Conservation (phyloP, 345 rosid species). For the Eucalyptus microcorys region DNA sequence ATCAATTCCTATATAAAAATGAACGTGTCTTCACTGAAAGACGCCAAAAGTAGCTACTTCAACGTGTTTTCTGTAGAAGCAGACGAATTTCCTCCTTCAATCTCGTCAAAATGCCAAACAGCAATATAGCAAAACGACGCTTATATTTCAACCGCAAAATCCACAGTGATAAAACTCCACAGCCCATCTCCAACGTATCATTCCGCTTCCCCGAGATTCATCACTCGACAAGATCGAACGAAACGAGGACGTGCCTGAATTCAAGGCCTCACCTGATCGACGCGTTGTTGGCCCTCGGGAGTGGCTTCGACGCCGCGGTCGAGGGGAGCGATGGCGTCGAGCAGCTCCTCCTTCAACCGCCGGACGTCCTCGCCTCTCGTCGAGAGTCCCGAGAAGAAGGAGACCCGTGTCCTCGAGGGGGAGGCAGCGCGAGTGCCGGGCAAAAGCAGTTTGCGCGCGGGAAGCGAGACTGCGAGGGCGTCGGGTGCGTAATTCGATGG, state of each 20-base stretch:
- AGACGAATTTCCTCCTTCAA: neutral
- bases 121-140: neutral
- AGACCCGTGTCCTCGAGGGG: neutral
- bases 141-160: neutral
- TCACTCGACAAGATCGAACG: neutral
- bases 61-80: neutral
- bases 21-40: neutral
- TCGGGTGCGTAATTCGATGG: neutral
- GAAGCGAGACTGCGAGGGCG: neutral
- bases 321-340: constrained; percentile 18
- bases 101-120: neutral
- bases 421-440: neutral
- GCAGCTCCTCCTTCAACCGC: constrained; percentile 20
- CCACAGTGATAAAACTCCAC: neutral
- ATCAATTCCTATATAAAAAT: neutral
- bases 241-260: neutral
- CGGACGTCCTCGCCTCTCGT: constrained; percentile 1
- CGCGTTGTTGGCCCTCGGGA: constrained; percentile 15
- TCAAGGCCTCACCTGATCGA: constrained; percentile 12
- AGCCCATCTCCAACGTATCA: neutral
- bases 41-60: neutral
- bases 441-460: neutral
- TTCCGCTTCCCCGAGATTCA: neutral
- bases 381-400: constrained; percentile 13
- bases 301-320: constrained; percentile 38